Conservation (phyloP, 2,329 filamentous ascomycete genomes). For the Arthroderma sp. region DNA sequence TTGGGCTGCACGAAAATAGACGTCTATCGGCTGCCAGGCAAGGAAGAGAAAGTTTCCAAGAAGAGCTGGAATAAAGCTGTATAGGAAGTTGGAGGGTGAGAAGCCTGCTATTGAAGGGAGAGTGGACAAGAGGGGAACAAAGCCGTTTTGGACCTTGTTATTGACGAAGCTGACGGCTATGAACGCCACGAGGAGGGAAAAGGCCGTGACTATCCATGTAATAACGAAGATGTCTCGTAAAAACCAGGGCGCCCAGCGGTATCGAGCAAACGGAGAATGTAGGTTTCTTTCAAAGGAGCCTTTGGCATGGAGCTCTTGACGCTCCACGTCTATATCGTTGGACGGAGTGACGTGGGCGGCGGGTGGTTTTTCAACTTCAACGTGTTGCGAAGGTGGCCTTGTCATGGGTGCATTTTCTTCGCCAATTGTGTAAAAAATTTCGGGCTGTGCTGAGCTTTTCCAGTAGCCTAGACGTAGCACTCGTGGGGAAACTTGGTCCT, state of each 20-base stretch:
- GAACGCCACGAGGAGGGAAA: slow-evolving; percentile 54
- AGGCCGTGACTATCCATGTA: slow-evolving; percentile 47
- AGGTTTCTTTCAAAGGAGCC: slow-evolving; percentile 39
- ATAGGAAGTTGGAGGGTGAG: slow-evolving; percentile 78
- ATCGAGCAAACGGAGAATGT: slow-evolving; percentile 41
- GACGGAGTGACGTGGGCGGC: no score
- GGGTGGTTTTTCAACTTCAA: slow-evolving; percentile 13
- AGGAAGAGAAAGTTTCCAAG: slow-evolving; percentile 48
- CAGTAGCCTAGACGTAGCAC: slow-evolving; percentile 75
- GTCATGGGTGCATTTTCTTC: slow-evolving; percentile 40
- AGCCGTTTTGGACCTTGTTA: slow-evolving; percentile 53
- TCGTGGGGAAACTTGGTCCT: slow-evolving; percentile 41
- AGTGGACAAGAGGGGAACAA: slow-evolving; percentile 53
- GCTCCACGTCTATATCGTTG: slow-evolving; percentile 26
- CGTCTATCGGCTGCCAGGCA: slow-evolving; percentile 45
- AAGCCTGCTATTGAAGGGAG: slow-evolving; percentile 52
- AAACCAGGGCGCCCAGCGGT: slow-evolving; percentile 64
- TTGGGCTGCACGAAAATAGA: slow-evolving; percentile 45
- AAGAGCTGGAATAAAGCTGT: slow-evolving; percentile 49
- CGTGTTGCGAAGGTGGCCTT: slow-evolving; percentile 27
- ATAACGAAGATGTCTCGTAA: slow-evolving; percentile 54
- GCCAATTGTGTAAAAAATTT: slow-evolving; percentile 71
- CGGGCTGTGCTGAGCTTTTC: slow-evolving; percentile 52
- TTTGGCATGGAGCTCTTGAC: slow-evolving; percentile 23
- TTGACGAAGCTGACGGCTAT: slow-evolving; percentile 68